Conservation (phyloP, 495 filamentous ascomycete species). For the Hypoxylon lenormandii region DNA sequence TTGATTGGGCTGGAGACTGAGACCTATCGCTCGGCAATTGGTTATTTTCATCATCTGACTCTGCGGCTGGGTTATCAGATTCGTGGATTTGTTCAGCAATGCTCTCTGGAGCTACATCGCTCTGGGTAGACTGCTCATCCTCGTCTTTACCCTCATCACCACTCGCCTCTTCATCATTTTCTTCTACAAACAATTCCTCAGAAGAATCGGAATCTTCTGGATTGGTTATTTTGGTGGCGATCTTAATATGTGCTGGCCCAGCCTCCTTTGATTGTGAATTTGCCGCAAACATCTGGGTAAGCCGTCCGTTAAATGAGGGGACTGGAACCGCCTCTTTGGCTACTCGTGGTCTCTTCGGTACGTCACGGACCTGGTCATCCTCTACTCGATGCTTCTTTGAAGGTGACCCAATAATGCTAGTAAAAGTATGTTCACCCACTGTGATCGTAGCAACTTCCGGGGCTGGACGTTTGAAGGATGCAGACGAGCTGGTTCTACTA, state of each 20-base stretch:
- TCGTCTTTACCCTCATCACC: conserved; percentile 43
- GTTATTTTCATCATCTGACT: background rate
- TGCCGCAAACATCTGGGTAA: conserved; percentile 78
- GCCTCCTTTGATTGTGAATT: conserved; percentile 62
- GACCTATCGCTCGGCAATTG: conserved; percentile 17
- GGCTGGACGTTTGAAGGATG: conserved; percentile 66
- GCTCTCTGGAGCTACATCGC: conserved; percentile 10
- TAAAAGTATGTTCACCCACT: conserved; percentile 82
- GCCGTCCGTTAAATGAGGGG: conserved; percentile 72
- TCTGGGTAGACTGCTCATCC: conserved; percentile 29
- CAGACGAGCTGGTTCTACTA: conserved; percentile 35
- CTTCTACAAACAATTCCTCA: conserved; percentile 52
- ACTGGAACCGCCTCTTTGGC: conserved; percentile 44
- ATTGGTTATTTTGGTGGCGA: conserved; percentile 38
- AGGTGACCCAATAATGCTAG: conserved; percentile 60
- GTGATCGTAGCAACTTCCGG: conserved; percentile 88
- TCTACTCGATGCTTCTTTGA: conserved; percentile 56
- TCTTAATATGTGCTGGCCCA: conserved; percentile 44
- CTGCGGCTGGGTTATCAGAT: conserved; percentile 3
- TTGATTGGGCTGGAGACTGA: conserved; percentile 40
- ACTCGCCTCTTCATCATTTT: conserved; percentile 35
- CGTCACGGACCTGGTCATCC: conserved; percentile 20
- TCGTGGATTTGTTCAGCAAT: conserved; percentile 5
- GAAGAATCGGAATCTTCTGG: conserved; percentile 47
- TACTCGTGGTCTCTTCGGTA: conserved; percentile 31